phyloP scores from a whole-genome alignment of 1,284 basidiomycete genomes.

The Cryptococcus maquisensis region DNA sequence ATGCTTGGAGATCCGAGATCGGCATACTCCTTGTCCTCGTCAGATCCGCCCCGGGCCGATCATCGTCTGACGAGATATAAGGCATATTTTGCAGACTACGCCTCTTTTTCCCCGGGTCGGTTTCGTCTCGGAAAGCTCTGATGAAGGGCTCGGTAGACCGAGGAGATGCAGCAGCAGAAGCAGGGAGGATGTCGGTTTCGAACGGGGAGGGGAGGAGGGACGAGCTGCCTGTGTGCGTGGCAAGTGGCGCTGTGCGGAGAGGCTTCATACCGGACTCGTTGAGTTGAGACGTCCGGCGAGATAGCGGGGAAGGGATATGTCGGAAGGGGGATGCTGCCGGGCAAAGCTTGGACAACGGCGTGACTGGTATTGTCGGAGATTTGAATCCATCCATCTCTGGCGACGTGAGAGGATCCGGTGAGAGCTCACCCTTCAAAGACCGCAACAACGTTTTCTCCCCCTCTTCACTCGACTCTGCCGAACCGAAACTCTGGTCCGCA shows the following conservation, averaged over 20 bases:
- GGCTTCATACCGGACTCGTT: constrained; percentile 3
- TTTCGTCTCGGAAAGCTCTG: constrained; percentile 3
- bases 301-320: constrained; percentile 10
- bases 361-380: constrained; percentile 3
- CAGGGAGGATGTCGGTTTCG: constrained; percentile 1
- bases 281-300: constrained; percentile 3
- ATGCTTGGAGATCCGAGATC: constrained; percentile 24
- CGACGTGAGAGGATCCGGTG: background rate
- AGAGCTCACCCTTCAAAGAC: background rate
- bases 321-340: constrained; percentile 7
- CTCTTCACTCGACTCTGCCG: constrained; percentile 6
- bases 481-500: constrained; percentile 1
- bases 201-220: constrained; percentile 7
- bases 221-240: constrained; percentile 2
- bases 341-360: constrained; percentile 1
- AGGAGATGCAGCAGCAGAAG: background rate
- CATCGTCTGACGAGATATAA: constrained; percentile 18
- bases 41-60: constrained; percentile 5
- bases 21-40: constrained; percentile 22
- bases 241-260: constrained; percentile 9
- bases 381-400: background rate
- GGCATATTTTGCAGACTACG: constrained; percentile 34
- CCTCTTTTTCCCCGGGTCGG: constrained; percentile 21
- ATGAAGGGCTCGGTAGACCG: constrained; percentile 3
- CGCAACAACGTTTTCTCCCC: background rate